These are phyloP conservation scores for Carpinus viminea DNA, from an alignment of 306 rosid species.

Conservation along the genomic window DNA sequence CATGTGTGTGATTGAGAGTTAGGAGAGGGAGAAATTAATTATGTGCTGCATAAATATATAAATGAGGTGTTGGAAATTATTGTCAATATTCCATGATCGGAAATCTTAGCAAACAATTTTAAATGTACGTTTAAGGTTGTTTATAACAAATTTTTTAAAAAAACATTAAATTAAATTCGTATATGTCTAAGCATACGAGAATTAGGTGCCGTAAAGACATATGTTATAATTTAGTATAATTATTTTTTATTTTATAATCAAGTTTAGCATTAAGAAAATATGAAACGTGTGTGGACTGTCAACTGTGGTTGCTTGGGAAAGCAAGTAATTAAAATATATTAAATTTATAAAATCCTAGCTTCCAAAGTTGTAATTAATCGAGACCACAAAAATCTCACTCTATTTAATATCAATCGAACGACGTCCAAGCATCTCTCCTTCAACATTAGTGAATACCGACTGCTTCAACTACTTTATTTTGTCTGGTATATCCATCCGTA, in stretches of 20 bases:
- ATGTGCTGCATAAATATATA: conserved; percentile 18
- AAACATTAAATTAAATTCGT: too few relatives aligned
- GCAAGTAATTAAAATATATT: not conserved
- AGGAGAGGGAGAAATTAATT: conserved; percentile 13
- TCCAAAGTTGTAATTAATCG: conserved; percentile 15
- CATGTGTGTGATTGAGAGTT: not conserved
- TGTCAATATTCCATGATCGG: not conserved
- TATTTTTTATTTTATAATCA: too few relatives aligned
- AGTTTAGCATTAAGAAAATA: not conserved
- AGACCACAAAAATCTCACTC: conserved; percentile 20
- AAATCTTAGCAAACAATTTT: too few relatives aligned
- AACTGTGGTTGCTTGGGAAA: not conserved
- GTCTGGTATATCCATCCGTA: not conserved
- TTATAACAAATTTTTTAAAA: too few relatives aligned
- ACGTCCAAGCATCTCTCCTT: conserved; percentile 29
- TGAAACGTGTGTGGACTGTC: not conserved
- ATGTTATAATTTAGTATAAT: too few relatives aligned
- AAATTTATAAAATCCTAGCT: not conserved
- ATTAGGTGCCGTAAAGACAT: too few relatives aligned
- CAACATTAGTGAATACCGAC: conserved; percentile 17
- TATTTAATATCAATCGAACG: not conserved
- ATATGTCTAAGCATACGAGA: too few relatives aligned
- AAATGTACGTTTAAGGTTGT: too few relatives aligned
- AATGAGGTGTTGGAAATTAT: not conserved
- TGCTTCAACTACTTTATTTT: conserved; percentile 16